Evolutionary conservation across 495 filamentous ascomycete genomes (phyloP).

Genomic region (Jackrogersella multiformis): DNA sequence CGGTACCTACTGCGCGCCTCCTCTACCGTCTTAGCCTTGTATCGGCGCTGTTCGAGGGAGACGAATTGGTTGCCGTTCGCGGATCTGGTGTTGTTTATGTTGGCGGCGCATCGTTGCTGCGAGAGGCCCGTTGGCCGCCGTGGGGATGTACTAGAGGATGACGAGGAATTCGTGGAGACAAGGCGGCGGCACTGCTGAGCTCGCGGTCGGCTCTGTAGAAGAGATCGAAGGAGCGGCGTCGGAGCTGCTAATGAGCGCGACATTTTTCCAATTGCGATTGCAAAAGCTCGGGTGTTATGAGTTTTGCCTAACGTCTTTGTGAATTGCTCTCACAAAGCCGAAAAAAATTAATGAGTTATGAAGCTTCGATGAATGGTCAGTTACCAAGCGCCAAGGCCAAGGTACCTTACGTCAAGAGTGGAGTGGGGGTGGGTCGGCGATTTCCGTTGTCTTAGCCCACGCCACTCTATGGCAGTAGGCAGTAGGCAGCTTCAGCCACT

Average conservation of each 20-base stretch:
- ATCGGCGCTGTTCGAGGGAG: constrained; percentile 37
- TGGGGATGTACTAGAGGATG: constrained; percentile 8
- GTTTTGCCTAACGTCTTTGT: not conserved
- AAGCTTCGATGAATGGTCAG: constrained; percentile 29
- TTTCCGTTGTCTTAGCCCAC: constrained; percentile 5
- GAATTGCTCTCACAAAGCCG: not conserved
- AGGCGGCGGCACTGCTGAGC: constrained; percentile 36
- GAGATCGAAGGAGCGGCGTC: constrained; percentile 30
- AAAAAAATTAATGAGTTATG: constrained; percentile 21
- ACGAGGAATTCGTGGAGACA: constrained; percentile 27
- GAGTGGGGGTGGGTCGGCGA: constrained; percentile 1
- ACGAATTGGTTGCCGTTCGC: not conserved
- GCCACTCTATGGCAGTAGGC: constrained; percentile 34
- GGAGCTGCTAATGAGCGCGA: constrained; percentile 34
- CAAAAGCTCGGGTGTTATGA: not conserved
- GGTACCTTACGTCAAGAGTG: too few relatives aligned
- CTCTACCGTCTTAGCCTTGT: constrained; percentile 63
- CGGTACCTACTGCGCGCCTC: constrained; percentile 63
- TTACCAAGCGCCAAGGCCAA: too few relatives aligned
- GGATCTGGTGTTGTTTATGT: not conserved
- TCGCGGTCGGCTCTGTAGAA: constrained; percentile 29
- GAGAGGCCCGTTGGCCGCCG: constrained; percentile 22
- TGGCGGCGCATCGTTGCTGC: not conserved
- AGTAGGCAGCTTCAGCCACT: constrained; percentile 44
- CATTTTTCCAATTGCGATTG: constrained; percentile 27